These are phyloP conservation scores for Aquilaria malaccensis DNA, from an alignment of 345 rosid genomes.

Conservation along the genomic window DNA sequence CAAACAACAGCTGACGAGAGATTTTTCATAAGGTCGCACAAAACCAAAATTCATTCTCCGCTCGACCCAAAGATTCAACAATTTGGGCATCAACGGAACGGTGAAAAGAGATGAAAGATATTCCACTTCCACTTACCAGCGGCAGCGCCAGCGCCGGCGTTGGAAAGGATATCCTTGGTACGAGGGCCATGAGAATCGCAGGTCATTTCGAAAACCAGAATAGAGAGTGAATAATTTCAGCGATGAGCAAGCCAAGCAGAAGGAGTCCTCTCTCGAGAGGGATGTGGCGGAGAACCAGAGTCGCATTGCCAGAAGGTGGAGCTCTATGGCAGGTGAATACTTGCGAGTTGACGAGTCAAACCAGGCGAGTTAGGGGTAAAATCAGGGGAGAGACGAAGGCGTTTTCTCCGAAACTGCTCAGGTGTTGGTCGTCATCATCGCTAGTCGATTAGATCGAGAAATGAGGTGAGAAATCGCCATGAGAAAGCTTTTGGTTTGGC, in stretches of 20 bases:
- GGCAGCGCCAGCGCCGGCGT: slow-evolving; percentile 89
- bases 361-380: slow-evolving; percentile 8
- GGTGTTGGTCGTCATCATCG: too few species aligned
- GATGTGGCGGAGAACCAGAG: slow-evolving; percentile 52
- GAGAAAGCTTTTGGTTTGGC: too few species aligned
- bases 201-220: slow-evolving; percentile 35
- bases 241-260: slow-evolving; percentile 13
- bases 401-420: too few species aligned
- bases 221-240: slow-evolving; percentile 10
- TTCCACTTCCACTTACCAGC: slow-evolving; percentile 38
- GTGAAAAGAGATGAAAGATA: too few species aligned
- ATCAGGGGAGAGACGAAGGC: too few species aligned
- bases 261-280: slow-evolving; percentile 67
- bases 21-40: too few species aligned
- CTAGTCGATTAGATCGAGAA: too few species aligned
- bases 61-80: too few species aligned
- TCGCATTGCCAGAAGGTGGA: slow-evolving; percentile 60
- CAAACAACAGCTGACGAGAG: too few species aligned
- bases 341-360: slow-evolving; percentile 7
- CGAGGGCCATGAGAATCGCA: slow-evolving; percentile 46
- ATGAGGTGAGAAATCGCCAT: too few species aligned
- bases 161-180: slow-evolving; percentile 58
- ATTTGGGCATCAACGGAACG: too few species aligned
- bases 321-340: slow-evolving; percentile 2
- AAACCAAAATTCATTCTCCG: too few species aligned